Base-by-base conservation (phyloP, 345 rosid species). In the Hypericum perforatum region DNA sequence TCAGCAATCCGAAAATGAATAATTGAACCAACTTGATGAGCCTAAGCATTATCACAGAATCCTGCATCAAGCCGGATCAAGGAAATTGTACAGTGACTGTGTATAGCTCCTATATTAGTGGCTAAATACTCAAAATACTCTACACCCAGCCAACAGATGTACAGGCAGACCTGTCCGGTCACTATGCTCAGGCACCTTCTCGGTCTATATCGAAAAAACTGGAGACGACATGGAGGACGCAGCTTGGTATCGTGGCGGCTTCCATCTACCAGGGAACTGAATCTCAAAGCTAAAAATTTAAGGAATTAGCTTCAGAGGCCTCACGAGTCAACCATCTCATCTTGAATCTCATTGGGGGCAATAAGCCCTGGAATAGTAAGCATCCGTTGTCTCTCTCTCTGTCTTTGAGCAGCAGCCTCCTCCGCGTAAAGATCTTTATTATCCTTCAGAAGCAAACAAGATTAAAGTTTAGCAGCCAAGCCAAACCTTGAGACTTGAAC, bases 401-500 rank as follows among this genome's bases (percentile, higher is more conserved):
- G 87, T 56, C 81, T 76, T 67, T 78, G 88, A 14, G 81, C 80
- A 16, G 92, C 92, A 42, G 92, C 82, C 61, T 84, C 87, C 60
- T 84, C 92, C 0, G 88, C 92, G 50, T 84, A 84, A 1, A 84
- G 77, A 70, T 84, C 92, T 61, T 81, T 84, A 55, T 84, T 84
- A 68, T 84, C 88, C 92, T 84, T 76, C 54, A 54, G 7, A 60
- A 37, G 41, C 5, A 57, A 45, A 38, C 49, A 22, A 40, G 8
- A 48, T 7, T 54, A 0, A 13, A 3, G 29, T 13, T 13, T 46
- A 22, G 32, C 32, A 22, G 32, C 32, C 32, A 22, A 22, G 32
- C 4, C 32, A 22, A 22, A 22, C 32, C 32, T 22, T 22, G 4
- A 4, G 32, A 22, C 32, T 22, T 1, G 32, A 22, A 22, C 32